Conservation (phyloP, 23 red algal genomes). For the Rhodosorus marinus region DNA sequence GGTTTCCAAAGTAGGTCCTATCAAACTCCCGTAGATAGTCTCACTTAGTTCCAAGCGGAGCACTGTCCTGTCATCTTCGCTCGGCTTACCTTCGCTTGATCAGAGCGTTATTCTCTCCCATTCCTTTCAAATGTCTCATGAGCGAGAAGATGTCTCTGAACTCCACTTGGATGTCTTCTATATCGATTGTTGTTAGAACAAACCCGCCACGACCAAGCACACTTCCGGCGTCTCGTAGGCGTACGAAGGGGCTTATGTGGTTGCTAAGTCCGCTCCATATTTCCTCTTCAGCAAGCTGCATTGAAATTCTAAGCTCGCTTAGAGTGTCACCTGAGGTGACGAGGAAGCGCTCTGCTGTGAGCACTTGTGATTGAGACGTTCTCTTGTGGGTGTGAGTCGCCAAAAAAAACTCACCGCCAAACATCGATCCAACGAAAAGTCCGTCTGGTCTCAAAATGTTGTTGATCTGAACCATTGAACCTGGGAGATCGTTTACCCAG, state of each 20-base stretch:
- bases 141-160: slow-evolving; percentile 47
- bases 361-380: too few species aligned
- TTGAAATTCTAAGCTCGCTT: slow-evolving; percentile 45
- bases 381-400: too few species aligned
- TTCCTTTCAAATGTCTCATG: slow-evolving; percentile 55
- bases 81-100: too few species aligned
- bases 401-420: slow-evolving; percentile 83
- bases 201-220: slow-evolving; percentile 34
- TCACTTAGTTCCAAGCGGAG: too few species aligned
- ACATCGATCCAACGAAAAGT: slow-evolving; percentile 59
- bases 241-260: slow-evolving; percentile 59
- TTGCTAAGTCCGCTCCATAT: slow-evolving; percentile 17
- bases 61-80: too few species aligned
- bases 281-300: slow-evolving; percentile 84
- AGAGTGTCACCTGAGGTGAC: too few species aligned
- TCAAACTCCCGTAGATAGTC: too few species aligned
- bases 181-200: slow-evolving; percentile 50
- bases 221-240: slow-evolving; percentile 28
- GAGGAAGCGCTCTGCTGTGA: too few species aligned
- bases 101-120: slow-evolving; percentile 69
- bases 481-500: slow-evolving; percentile 86
- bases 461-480: slow-evolving; percentile 7
- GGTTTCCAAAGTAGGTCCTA: slow-evolving; percentile 17
- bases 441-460: slow-evolving; percentile 51
- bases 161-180: slow-evolving; percentile 38